Percentiles rank a stretch among this genome's conserved stretches.
Conservation (phyloP, 768 basidiomycete species). For the Scleroderma bovista region DNA sequence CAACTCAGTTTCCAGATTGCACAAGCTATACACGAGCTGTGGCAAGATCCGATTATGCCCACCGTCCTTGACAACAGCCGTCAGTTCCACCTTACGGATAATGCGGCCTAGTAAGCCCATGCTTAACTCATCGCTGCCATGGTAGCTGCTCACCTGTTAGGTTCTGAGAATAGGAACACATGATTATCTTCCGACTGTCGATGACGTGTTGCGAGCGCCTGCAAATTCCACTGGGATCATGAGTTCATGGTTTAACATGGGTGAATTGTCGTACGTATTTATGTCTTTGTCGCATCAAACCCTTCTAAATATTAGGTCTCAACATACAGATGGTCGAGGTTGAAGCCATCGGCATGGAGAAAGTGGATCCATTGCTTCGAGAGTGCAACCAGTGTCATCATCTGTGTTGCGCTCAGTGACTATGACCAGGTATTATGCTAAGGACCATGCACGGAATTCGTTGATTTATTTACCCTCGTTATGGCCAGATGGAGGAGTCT, state of each 20-base stretch:
- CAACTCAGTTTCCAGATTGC: no score
- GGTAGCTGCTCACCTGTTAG: conserved; percentile 18
- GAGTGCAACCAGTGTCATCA: conserved; percentile 72
- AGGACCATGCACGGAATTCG: conserved; percentile 23
- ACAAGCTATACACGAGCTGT: conserved; percentile 60
- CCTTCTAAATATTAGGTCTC: background rate
- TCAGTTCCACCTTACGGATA: conserved; percentile 94
- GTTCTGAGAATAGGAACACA: conserved; percentile 77
- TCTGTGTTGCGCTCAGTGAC: conserved; percentile 69
- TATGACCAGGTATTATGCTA: conserved; percentile 71
- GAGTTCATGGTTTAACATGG: conserved; percentile 78
- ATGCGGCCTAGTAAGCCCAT: conserved; percentile 73
- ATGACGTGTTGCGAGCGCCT: conserved; percentile 80
- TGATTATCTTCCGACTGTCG: conserved; percentile 83
- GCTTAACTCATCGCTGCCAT: background rate
- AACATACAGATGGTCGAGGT: conserved; percentile 74
- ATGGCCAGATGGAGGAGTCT: conserved; percentile 77
- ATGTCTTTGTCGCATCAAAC: fast-evolving
- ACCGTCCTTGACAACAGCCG: conserved; percentile 50
- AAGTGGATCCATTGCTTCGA: conserved; percentile 82
- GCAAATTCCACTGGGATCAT: conserved; percentile 87
- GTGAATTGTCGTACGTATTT: conserved; percentile 48
- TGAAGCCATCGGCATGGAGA: conserved; percentile 76
- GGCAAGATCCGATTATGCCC: conserved; percentile 61
- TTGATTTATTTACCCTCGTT: background rate